Base-by-base conservation (phyloP, 495 filamentous ascomycete species). In the Penicillium cosmopolitanum region DNA sequence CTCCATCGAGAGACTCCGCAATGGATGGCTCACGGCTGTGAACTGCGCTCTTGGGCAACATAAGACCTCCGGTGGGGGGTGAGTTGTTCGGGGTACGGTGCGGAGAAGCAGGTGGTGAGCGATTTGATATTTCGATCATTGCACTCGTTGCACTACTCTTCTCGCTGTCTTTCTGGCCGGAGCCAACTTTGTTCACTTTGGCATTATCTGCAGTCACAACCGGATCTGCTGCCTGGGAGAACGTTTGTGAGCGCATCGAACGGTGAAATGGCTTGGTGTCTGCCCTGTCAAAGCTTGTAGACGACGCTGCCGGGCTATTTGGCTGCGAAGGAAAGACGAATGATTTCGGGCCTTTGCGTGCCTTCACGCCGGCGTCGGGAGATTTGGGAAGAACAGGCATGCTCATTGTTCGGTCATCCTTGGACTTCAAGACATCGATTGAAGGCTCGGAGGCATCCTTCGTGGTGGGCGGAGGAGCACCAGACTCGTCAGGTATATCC, bases 81-180 rank as follows among this genome's bases (percentile, higher is more conserved):
- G 85, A 87, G 43, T 73, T 80, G 4, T 70, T 59, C 0, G 82
- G 79, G 2, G 81, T 83, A n/a, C 78, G 75, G 9, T 73, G 64
- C 0, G 86, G 86, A 2, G 87, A 87, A 28, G 71, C 70, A 21
- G 82, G 82, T 31, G 81, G 84, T 9, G 87, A 88, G 9, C 83
- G 82, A 36, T 67, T 83, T 18, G 86, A 84, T 15, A 92, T 85
- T 31, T 82, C 85, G 55, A 85, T 86, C 81, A 91, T 90, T 9
- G 80, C 70, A 62, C 75, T 83, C 18, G 85, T 72, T 12, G 87
- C 88, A 69, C 83, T 80, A 56, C 79, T 78, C 59, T 83, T 78
- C 53, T 85, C 80, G 7, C 72, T 74, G 7, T 56, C 59, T 50
- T 72, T 74, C 51, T 55, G 61, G 16, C 79, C 71, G 33, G 64